A percentile compares a stretch with the other conserved stretches of the same genome.
These are phyloP conservation scores for Lithohypha guttulata DNA, from an alignment of 2,329 filamentous ascomycete species.

Conservation along the genomic window DNA sequence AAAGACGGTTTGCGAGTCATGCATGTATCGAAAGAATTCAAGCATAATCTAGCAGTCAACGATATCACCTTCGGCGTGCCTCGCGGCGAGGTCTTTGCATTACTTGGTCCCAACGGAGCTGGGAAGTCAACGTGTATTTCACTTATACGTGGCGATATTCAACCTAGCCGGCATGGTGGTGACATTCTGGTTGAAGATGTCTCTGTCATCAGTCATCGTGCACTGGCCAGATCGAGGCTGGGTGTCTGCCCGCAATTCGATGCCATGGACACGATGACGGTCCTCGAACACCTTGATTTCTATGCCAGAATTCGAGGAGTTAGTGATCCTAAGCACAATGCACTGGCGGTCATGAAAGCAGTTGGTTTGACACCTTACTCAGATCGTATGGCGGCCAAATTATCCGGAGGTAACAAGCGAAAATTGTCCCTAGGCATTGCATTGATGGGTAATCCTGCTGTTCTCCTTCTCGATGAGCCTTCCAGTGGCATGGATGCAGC, in stretches of 20 bases:
- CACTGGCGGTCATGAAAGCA: conserved; percentile 64
- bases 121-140: conserved; percentile 87
- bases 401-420: conserved; percentile 88
- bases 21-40: conserved; percentile 71
- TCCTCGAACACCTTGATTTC: conserved; percentile 73
- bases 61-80: conserved; percentile 76
- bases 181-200: conserved; percentile 71
- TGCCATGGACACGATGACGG: conserved; percentile 84
- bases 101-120: conserved; percentile 83
- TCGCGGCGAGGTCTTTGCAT: conserved; percentile 72
- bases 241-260: conserved; percentile 89
- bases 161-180: conserved; percentile 58
- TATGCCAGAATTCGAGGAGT: conserved; percentile 80
- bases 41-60: conserved; percentile 67
- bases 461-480: conserved; percentile 81
- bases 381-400: conserved; percentile 62
- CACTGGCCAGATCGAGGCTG: conserved; percentile 61
- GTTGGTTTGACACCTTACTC: conserved; percentile 65
- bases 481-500: conserved; percentile 82
- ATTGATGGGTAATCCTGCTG: conserved; percentile 80
- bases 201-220: conserved; percentile 61
- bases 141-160: conserved; percentile 77
- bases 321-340: conserved; percentile 62
- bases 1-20: conserved; percentile 65
- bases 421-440: conserved; percentile 84